These are phyloP conservation scores for Annulohypoxylon nitens DNA, from an alignment of 495 filamentous ascomycete species.

Conservation along the genomic window DNA sequence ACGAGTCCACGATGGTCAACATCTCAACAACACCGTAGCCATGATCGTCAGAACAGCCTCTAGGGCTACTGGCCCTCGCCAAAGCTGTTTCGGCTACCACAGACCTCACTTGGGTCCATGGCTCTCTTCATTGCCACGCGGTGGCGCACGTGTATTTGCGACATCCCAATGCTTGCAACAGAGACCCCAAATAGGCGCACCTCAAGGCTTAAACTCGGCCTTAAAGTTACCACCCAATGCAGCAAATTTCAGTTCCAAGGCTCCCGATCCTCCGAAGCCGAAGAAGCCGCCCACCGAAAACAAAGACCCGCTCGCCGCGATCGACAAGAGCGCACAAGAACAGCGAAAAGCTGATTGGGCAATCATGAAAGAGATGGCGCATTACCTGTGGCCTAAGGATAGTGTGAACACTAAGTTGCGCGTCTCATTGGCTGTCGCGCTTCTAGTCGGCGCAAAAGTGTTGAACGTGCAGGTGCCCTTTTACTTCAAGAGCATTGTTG, in stretches of 20 bases:
- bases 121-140: constrained; percentile 25
- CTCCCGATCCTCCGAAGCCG: constrained; percentile 14
- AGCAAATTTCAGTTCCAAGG: constrained; percentile 25
- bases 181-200: constrained; percentile 12
- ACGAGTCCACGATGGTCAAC: constrained; percentile 28
- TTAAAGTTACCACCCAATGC: constrained; percentile 1
- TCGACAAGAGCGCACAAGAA: constrained; percentile 76
- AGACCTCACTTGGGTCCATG: constrained; percentile 33
- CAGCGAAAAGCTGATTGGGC: constrained; percentile 98
- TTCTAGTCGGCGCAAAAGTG: constrained; percentile 92
- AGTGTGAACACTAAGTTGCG: constrained; percentile 84
- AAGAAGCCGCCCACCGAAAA: constrained; percentile 39
- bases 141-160: constrained; percentile 28
- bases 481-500: constrained; percentile 98
- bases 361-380: constrained; percentile 97
- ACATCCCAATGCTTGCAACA: constrained; percentile 29
- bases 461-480: constrained; percentile 98
- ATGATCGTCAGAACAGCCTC: constrained; percentile 39
- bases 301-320: constrained; percentile 56
- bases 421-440: constrained; percentile 81
- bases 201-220: background rate
- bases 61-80: constrained; percentile 31
- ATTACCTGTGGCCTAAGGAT: constrained; percentile 94
- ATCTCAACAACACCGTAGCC: constrained; percentile 4
- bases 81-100: constrained; percentile 32